A percentile compares a stretch with the other conserved stretches of the same genome.
Evolutionary conservation across 2,329 filamentous ascomycete genomes (phyloP).

Genomic region (Botrytis fragariae): DNA sequence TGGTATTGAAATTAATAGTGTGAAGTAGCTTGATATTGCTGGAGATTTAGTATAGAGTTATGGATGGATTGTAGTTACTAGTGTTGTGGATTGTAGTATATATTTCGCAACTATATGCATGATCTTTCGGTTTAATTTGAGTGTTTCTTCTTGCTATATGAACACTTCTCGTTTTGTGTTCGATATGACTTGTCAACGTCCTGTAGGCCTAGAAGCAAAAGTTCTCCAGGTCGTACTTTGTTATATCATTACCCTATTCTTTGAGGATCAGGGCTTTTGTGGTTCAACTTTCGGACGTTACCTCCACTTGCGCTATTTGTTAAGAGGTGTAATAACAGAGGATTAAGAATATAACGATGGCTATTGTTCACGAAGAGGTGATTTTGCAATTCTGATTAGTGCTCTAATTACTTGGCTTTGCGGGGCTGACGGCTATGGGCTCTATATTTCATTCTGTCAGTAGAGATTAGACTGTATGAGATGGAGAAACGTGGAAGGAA

Average conservation of each 20-base stretch:
- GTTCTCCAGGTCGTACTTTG: background rate
- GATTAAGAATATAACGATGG: too few relatives aligned
- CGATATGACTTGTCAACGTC: background rate
- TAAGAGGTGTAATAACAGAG: too few relatives aligned
- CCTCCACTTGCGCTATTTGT: accelerated
- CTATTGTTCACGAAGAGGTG: background rate
- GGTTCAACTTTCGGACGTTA: background rate
- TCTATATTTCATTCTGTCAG: background rate
- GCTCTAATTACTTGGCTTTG: background rate
- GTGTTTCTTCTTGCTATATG: too few relatives aligned
- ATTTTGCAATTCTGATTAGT: background rate
- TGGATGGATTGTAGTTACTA: too few relatives aligned
- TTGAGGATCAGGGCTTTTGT: background rate
- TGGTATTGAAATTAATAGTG: too few relatives aligned
- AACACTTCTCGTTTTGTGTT: too few relatives aligned
- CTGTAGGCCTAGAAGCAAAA: background rate
- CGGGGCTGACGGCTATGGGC: background rate
- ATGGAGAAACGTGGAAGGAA: background rate
- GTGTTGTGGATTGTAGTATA: too few relatives aligned
- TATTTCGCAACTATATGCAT: too few relatives aligned
- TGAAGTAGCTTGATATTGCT: background rate
- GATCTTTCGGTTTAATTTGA: too few relatives aligned
- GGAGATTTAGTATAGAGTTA: too few relatives aligned
- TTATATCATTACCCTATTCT: background rate
- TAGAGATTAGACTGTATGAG: background rate